A percentile compares a stretch with the other conserved stretches of the same genome.
Conservation (phyloP, 768 basidiomycete species). For the Suillus tomentosus region DNA sequence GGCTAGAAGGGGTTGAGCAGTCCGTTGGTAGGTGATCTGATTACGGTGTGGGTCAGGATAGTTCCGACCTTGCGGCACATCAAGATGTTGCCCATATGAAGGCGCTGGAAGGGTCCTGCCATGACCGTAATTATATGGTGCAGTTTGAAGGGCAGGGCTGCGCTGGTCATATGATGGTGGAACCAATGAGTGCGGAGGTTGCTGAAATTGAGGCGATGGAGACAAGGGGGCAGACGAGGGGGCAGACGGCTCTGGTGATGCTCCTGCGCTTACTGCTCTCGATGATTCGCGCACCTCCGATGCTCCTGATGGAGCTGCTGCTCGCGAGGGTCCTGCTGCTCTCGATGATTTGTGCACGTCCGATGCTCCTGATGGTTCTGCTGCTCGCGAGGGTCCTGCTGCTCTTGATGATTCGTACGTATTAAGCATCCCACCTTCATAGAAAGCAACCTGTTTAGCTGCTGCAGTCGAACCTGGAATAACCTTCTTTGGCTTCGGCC, state of each 20-base stretch:
- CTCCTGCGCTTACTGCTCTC: background rate
- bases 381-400: no score
- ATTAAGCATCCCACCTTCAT: background rate
- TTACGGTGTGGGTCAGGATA: background rate
- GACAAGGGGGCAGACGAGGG: background rate
- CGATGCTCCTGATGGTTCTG: no score
- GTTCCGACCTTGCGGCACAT: background rate
- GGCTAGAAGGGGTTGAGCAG: background rate
- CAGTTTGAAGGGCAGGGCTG: background rate
- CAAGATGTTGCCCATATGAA: background rate
- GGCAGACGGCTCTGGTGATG: background rate
- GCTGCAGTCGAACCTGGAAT: background rate
- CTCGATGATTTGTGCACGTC: no score
- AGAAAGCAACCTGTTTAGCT: background rate
- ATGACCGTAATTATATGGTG: background rate
- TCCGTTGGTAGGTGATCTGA: background rate
- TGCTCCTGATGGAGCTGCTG: background rate
- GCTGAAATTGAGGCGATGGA: background rate
- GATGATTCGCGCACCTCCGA: background rate
- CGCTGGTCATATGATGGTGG: background rate
- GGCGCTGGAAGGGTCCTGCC: background rate
- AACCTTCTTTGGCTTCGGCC: background rate
- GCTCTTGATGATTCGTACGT: background rate
- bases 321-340: background rate
- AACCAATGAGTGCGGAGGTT: background rate